Evolutionary conservation across 1,284 basidiomycete genomes (phyloP).

Genomic region (Hortiboletus rubellus): DNA sequence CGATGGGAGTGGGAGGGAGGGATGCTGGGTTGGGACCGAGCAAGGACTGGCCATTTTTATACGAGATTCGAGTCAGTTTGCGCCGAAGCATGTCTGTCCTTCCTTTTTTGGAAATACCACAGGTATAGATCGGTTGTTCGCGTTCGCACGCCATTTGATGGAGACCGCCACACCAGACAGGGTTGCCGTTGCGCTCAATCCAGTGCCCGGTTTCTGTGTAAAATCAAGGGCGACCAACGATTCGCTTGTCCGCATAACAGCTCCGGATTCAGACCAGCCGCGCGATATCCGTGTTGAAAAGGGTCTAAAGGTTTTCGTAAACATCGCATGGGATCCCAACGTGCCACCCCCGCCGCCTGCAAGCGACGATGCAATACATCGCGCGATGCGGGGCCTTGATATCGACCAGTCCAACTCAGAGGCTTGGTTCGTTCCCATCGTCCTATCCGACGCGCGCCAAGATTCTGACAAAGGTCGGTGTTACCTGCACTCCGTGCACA

Average conservation of each 20-base stretch:
- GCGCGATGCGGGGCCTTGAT: constrained; percentile 54
- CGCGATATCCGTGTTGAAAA: constrained; percentile 37
- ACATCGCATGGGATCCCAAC: constrained; percentile 64
- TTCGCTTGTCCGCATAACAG: constrained; percentile 12
- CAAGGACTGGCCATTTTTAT: constrained; percentile 23
- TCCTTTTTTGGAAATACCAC: constrained; percentile 1
- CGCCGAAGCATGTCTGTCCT: not conserved
- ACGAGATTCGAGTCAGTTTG: constrained; percentile 1
- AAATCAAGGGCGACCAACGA: constrained; percentile 28
- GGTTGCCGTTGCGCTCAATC: constrained; percentile 25
- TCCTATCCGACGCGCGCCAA: constrained; percentile 64
- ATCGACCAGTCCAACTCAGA: constrained; percentile 38
- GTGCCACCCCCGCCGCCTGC: constrained; percentile 65
- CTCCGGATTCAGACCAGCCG: constrained; percentile 2
- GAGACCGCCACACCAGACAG: constrained; percentile 15
- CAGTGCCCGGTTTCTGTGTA: constrained; percentile 35
- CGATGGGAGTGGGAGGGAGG: not conserved
- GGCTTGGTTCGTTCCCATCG: constrained; percentile 64
- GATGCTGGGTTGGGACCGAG: constrained; percentile 9
- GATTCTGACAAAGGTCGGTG: constrained; percentile 68
- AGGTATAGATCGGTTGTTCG: constrained; percentile 10
- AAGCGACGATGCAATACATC: constrained; percentile 53
- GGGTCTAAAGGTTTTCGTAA: constrained; percentile 67
- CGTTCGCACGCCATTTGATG: constrained; percentile 19
- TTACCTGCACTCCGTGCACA: constrained; percentile 6